Evolutionary conservation across 2,329 filamentous ascomycete species (phyloP), one percentile per base, ranked within the genome.

Genomic region (Pezicula carpinea): DNA sequence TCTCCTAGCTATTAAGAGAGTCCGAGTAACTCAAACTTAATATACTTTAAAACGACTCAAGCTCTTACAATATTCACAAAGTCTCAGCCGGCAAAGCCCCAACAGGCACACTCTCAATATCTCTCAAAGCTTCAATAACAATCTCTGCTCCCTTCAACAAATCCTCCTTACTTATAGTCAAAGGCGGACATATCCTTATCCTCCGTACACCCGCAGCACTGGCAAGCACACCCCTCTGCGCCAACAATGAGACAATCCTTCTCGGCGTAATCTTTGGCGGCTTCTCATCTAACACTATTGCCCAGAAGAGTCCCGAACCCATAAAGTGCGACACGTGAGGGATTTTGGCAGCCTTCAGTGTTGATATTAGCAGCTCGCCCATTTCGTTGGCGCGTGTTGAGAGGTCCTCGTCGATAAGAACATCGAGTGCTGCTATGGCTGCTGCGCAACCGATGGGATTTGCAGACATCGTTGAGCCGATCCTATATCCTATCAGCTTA

Each of bases 381-480:
- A 48, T 38, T 19, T 44, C 41, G 17, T 34, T 44, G 15, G 23
- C 29, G 23, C 47, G 23, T 11, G n/a, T 13, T 3, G 38, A 45
- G 19, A 46, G 39, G 8, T 38, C 15, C 21, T 49, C 47, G 36
- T 46, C 47, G 17, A 44, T 35, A 14, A 49, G 33, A 18, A 49
- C 32, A 15, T 49, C 43, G 14, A 46, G 38, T 15, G 42, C 39
- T 29, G 47, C 38, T 15, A 39, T 46, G 1, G 43, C 39, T 13
- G 47, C 47, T 17, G 43, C 43, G 14, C 33, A 43, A 10, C 43
- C 43, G 7, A 49, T 38, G 14, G 52, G 49, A 26, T 44, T 43
- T 13, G 23, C 39, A 19, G 46, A 49, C 35, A 50, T 52, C 33
- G 51, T 53, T 21, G 42, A 26, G 10, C 38, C 51, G 17, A 43